Evolutionary conservation across 2,329 filamentous ascomycete genomes (phyloP), one percentile per base, ranked within the genome.

Genomic region (Xylaria multiplex): DNA sequence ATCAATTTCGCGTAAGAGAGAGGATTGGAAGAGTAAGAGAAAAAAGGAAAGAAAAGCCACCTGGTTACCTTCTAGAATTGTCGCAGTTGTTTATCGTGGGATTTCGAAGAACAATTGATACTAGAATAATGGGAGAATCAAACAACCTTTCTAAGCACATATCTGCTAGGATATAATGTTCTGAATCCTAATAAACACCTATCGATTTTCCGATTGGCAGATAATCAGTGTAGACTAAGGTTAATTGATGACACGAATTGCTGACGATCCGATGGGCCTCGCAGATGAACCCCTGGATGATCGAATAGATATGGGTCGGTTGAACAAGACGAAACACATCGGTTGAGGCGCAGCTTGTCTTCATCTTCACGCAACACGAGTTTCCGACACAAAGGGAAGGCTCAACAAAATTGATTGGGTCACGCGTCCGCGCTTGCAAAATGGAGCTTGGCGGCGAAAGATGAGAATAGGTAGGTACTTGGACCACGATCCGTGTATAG

Each of bases 271-370:
- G 27, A 42, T 14, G 52, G 5, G 32, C 32, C n/a, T 16, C 19
- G 37, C 30, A 9, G 40, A 24, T 6, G 11, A 16, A 30, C 40
- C 56, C 62, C 56, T 64, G 49, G n/a, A 37, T 48, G 24, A 45
- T 30, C 62, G 35, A 61, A 60, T 60, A 42, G n/a, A 64, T 60
- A 32, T 30, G 52, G 22, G 58, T 42, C 53, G 46, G 56, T 56
- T 40, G 56, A 58, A 54, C 24, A 14, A 58, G 56, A 60, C 59
- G 56, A 66, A 68, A 68, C 63, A 52, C 45, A 43, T 57, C 37
- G n/a, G 57, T 24, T 49, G 66, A 64, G 66, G 66, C 66, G 66
- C 63, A 68, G 66, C 60, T 57, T 6, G 27, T 14, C n/a, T 46
- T 35, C n/a, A 19, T 35, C 32, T 48, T 37, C 22, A 32, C 49